Evolutionary conservation across 1,139 yeast species (phyloP).

Genomic region (Saccharomyces hybrid): DNA sequence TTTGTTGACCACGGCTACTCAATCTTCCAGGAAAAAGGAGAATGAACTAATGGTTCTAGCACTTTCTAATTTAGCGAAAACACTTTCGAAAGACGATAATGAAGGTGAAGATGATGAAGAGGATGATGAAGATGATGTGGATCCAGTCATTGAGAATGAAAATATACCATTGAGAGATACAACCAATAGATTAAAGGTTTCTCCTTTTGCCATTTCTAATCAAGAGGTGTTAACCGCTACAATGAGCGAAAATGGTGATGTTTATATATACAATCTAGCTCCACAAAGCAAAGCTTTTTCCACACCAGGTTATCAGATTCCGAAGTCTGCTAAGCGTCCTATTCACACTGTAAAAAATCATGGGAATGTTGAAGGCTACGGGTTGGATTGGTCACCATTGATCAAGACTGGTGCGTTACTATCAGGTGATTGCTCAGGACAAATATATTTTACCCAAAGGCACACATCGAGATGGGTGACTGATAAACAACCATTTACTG

Average conservation of each 20-base stretch:
- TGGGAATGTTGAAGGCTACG: slow-evolving; percentile 95
- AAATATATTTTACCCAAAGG: slow-evolving; percentile 70
- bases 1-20: slow-evolving; percentile 87
- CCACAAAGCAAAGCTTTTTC: slow-evolving; percentile 79
- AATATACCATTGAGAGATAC: slow-evolving; percentile 69
- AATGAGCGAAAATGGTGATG: slow-evolving; percentile 88
- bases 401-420: slow-evolving; percentile 72
- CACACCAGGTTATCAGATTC: slow-evolving; percentile 76
- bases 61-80: slow-evolving; percentile 72
- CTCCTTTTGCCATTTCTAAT: slow-evolving; percentile 53
- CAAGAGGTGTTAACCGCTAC: slow-evolving; percentile 77
- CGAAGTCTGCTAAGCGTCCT: slow-evolving; percentile 73
- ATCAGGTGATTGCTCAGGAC: slow-evolving; percentile 85
- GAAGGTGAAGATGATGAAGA: slow-evolving; percentile 64
- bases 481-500: slow-evolving; percentile 75
- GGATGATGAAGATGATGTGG: slow-evolving; percentile 63
- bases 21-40: slow-evolving; percentile 79
- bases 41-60: slow-evolving; percentile 83
- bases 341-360: slow-evolving; percentile 77
- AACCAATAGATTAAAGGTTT: slow-evolving; percentile 81
- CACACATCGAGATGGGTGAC: slow-evolving; percentile 79
- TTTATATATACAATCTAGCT: slow-evolving; percentile 70
- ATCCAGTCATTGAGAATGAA: slow-evolving; percentile 85
- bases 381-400: slow-evolving; percentile 92
- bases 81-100: slow-evolving; percentile 59